phyloP scores from a whole-genome alignment of 495 filamentous ascomycete species.

The Hypoxylon fragiforme region DNA sequence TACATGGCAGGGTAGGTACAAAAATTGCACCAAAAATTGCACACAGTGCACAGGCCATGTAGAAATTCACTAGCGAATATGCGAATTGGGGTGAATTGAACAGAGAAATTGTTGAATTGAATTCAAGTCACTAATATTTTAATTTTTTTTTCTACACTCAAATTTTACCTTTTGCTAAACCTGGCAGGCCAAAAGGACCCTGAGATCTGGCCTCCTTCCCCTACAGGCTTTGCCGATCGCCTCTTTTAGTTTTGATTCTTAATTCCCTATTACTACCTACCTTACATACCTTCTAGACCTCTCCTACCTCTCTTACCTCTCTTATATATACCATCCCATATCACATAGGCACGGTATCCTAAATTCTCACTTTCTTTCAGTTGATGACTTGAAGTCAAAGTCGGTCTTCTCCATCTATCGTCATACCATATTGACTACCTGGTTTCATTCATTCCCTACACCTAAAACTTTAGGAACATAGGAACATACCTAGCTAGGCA shows the following conservation, averaged over 20 bases:
- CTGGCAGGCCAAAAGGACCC: constrained; percentile 28
- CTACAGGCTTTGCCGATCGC: constrained; percentile 20
- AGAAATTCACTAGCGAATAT: no score
- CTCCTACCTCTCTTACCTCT: background rate
- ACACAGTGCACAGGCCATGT: background rate
- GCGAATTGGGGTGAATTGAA: background rate
- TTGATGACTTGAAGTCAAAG: constrained; percentile 16
- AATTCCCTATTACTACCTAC: constrained; percentile 6
- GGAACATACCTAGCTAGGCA: no score
- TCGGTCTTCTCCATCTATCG: constrained; percentile 29
- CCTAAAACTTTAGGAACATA: no score
- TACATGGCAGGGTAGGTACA: background rate
- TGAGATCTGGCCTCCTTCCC: constrained; percentile 40
- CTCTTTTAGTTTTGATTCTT: background rate
- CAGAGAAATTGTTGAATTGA: constrained; percentile 11
- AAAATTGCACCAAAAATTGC: no score
- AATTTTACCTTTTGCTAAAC: constrained; percentile 28
- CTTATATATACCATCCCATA: no score
- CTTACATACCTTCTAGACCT: background rate
- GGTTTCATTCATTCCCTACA: constrained; percentile 26
- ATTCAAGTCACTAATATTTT: no score
- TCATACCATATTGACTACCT: no score
- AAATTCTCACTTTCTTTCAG: constrained; percentile 24
- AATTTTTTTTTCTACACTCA: constrained; percentile 20
- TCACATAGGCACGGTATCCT: no score